Evolutionary conservation across 345 rosid species (phyloP).

Genomic region (Eucalyptus guilfoylei): DNA sequence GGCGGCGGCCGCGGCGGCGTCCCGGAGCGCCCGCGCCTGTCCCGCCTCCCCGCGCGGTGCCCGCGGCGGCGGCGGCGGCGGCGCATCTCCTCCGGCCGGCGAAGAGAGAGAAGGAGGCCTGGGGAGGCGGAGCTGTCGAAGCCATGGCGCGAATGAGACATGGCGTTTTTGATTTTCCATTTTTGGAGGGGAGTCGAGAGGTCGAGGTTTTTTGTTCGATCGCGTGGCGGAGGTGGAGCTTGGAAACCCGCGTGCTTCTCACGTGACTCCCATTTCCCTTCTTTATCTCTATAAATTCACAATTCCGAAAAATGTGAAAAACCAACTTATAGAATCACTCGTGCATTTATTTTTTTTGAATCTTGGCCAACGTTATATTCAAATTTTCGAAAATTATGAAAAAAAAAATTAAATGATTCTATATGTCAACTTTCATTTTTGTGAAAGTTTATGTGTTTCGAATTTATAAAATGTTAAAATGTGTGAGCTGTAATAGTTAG

Average conservation of each 20-base stretch:
- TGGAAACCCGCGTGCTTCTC: neutral
- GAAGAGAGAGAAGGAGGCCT: neutral
- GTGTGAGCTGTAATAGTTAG: fast-evolving
- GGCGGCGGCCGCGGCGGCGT: neutral
- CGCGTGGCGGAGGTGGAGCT: neutral
- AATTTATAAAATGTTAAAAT: neutral
- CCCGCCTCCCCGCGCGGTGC: neutral
- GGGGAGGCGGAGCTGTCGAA: neutral
- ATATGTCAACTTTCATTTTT: neutral
- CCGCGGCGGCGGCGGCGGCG: neutral
- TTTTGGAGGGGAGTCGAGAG: neutral
- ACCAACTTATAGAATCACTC: neutral
- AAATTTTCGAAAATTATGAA: too few relatives aligned
- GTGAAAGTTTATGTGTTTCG: neutral
- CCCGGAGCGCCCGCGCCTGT: neutral
- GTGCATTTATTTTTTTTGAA: too few relatives aligned
- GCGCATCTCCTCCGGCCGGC: neutral
- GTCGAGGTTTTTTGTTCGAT: neutral
- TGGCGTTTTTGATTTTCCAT: neutral
- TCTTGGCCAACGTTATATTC: too few relatives aligned
- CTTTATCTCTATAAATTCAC: neutral
- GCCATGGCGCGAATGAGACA: neutral
- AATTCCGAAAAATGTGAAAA: neutral
- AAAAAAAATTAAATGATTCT: fast-evolving
- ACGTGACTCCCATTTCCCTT: neutral